Evolutionary conservation across 805 yeast species (phyloP), one percentile per base, ranked within the genome.

Genomic region (Sporopachydermia lactativora): DNA sequence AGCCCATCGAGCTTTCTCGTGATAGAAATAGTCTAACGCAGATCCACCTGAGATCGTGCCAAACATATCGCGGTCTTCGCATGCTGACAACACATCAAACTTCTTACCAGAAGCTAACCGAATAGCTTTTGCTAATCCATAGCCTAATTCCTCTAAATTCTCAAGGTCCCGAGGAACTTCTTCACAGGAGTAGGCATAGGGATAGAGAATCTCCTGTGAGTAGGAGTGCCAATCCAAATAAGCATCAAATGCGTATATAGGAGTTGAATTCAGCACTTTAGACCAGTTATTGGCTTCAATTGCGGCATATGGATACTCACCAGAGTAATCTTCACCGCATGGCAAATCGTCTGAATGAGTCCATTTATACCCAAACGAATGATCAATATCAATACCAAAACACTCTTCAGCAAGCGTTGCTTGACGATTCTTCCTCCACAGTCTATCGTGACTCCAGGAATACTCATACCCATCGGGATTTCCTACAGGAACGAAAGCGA

Each of bases 381-480:
- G 94, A 53, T 84, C 95, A 43, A 86, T 77, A 55, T 86, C 95
- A 34, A 85, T 72, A 5, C 96, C 96, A 38, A 68, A 64, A 56
- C 96, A 86, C 36, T 68, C 58, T 5, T 81, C 74, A 39, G 70
- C 55, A 39, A 65, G 71, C 0, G 92, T 78, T 41, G 74, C 73
- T 58, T 86, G 96, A 45, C 95, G 68, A 58, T 84, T 86, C 52
- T 86, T 86, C 37, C 92, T 64, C 96, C 96, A 86, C 44, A 86
- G 61, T 42, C 96, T 64, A 54, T 86, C 95, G 18, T 61, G 52
- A 2, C 65, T 66, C 95, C 96, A 86, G 2, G 94, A 67, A 55
- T 81, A 80, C 11, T 66, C 82, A 55, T 86, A 86, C 0, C 96
- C 96, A 59, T 86, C 96, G 1, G 95, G 95, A 52, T 86, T 86